Evolutionary conservation across 2,329 filamentous ascomycete genomes (phyloP), one percentile per base, ranked within the genome.

Genomic region (Diaporthe australafricana): DNA sequence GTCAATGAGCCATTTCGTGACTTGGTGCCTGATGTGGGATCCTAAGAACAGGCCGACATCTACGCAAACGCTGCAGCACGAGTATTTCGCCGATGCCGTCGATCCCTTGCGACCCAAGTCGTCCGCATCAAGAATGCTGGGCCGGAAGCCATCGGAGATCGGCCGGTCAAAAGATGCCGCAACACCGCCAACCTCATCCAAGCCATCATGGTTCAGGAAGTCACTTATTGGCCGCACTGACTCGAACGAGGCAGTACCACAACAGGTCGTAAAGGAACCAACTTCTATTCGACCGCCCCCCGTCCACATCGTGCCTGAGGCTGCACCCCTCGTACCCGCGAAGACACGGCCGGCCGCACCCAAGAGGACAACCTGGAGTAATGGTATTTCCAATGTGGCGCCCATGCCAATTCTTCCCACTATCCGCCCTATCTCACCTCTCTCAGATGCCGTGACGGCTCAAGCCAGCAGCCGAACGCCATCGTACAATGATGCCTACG

Each of bases 11-110:
- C 91, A 97, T 72, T 98, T 99, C 79, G 96, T 99, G 72, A 99
- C 96, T 20, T 98, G 95, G 95, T 99, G 96, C 83, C 84, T 99
- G 76, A 96, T 98, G 93, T 99, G 96, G 96, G 96, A 99, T 82
- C 96, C 96, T 14, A 97, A 95, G 85, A 91, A 86, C 78, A 90
- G 96, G 73, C 96, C 96, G 55, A 98, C 95, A 5, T 98, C 96
- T 2, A 91, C 93, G 0, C 95, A 99, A 82, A 96, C 96, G n/a
- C 85, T 99, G 75, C 93, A 93, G 48, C 96, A 99, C 81, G 96
- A 98, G 76, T 99, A 97, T 83, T 99, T 99, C 78, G 83, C 88
- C 42, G 96, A 98, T 83, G 96, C 96, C 1, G 90, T 97, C 65
- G 96, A 99, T 81, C 96, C 96, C 17, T 84, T 98, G 68, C 88